phyloP scores from a whole-genome alignment of 169 alveolate species.

The Cryptosporidium bovis region DNA sequence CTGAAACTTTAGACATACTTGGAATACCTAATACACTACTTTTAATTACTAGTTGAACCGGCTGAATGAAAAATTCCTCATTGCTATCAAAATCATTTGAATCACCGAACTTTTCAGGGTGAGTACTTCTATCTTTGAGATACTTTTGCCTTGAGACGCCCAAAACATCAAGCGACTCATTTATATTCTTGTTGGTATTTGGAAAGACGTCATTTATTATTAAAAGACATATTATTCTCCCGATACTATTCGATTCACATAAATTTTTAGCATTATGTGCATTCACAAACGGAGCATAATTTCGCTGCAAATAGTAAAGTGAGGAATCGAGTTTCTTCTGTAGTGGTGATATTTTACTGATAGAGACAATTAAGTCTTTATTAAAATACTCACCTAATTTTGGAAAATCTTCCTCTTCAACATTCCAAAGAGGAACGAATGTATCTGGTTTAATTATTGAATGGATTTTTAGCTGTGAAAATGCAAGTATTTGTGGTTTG shows the following conservation, averaged over 20 bases:
- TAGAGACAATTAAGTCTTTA: neutral
- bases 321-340: slow-evolving; percentile 26
- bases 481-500: slow-evolving; percentile 14
- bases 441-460: neutral
- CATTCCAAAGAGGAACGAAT: slow-evolving; percentile 36
- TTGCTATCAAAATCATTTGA: neutral
- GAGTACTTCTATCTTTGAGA: neutral
- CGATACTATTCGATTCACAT: slow-evolving; percentile 56
- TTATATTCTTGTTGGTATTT: neutral
- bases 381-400: neutral
- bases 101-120: neutral
- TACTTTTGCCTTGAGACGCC: slow-evolving; percentile 11
- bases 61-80: slow-evolving; percentile 62
- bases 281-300: slow-evolving; percentile 39
- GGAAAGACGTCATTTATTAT: slow-evolving; percentile 23
- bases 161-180: slow-evolving; percentile 1
- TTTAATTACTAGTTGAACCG: slow-evolving; percentile 8
- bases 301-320: slow-evolving; percentile 23
- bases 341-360: neutral
- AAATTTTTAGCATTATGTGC: slow-evolving; percentile 28
- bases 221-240: slow-evolving; percentile 30
- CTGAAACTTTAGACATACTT: slow-evolving; percentile 38
- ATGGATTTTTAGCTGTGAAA: neutral
- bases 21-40: slow-evolving; percentile 12
- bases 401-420: slow-evolving; percentile 8